phyloP scores from a whole-genome alignment of 805 yeast species.

The Saturnispora sekii region DNA sequence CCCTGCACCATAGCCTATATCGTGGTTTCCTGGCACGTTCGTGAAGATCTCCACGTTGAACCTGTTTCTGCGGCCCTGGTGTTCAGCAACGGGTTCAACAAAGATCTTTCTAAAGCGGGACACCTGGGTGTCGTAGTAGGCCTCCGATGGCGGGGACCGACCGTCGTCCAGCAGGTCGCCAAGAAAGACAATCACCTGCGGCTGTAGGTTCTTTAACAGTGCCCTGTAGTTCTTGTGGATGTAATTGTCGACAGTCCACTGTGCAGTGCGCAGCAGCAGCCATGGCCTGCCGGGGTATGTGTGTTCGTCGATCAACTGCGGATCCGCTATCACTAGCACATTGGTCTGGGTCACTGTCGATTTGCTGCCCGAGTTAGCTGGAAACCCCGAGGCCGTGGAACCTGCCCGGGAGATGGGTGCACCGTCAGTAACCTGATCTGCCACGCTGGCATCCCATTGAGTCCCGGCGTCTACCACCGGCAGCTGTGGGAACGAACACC shows the following conservation, averaged over 20 bases:
- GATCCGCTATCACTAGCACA: constrained; percentile 67
- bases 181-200: constrained; percentile 67
- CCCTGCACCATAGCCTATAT: constrained; percentile 81
- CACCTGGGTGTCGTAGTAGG: constrained; percentile 53
- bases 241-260: constrained; percentile 63
- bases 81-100: constrained; percentile 26
- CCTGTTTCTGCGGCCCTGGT: constrained; percentile 6
- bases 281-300: constrained; percentile 72
- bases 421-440: constrained; percentile 3
- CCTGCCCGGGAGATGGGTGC: not conserved
- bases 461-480: not conserved
- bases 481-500: constrained; percentile 11
- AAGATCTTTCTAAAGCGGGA: constrained; percentile 57
- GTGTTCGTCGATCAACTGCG: constrained; percentile 80
- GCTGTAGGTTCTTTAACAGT: constrained; percentile 50
- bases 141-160: constrained; percentile 36
- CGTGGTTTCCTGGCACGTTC: constrained; percentile 80
- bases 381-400: constrained; percentile 4
- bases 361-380: not conserved
- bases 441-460: constrained; percentile 5
- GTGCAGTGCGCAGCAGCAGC: constrained; percentile 43
- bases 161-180: constrained; percentile 97
- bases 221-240: constrained; percentile 65
- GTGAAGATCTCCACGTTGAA: constrained; percentile 33
- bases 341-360: constrained; percentile 7